phyloP scores from a whole-genome alignment of 2,329 filamentous ascomycete species.

The Gnomoniopsis smithogilvyi region DNA sequence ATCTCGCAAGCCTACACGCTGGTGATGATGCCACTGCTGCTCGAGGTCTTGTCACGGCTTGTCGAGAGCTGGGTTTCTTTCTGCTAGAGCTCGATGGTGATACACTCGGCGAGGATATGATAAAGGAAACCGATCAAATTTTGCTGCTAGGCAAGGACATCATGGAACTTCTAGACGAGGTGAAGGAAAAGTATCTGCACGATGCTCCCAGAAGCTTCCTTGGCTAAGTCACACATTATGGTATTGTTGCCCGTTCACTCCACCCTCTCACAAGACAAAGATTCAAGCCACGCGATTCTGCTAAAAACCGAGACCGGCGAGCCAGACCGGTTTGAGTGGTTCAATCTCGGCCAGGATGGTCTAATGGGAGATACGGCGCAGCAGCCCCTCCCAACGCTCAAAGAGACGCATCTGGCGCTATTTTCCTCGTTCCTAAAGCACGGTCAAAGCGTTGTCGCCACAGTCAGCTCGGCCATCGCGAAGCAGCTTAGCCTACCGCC shows the following conservation, averaged over 20 bases:
- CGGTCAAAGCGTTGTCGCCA: slow-evolving; percentile 18
- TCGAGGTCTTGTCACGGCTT: not conserved
- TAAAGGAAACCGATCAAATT: not conserved
- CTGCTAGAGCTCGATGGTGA: slow-evolving; percentile 18
- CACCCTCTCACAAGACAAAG: not conserved
- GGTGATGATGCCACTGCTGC: slow-evolving; percentile 6
- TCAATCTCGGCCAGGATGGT: slow-evolving; percentile 29
- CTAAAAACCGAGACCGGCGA: slow-evolving; percentile 22
- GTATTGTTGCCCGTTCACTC: too few relatives aligned
- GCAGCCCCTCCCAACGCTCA: slow-evolving; percentile 15
- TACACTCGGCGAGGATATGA: not conserved
- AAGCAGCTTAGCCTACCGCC: slow-evolving; percentile 24
- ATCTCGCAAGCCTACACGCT: slow-evolving; percentile 5
- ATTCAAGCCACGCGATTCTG: slow-evolving; percentile 18
- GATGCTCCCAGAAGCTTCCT: slow-evolving; percentile 5
- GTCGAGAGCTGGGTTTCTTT: slow-evolving; percentile 21
- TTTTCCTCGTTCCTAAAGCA: slow-evolving; percentile 17
- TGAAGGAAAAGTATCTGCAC: not conserved
- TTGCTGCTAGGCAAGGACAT: not conserved
- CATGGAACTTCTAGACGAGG: not conserved
- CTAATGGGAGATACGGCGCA: slow-evolving; percentile 23
- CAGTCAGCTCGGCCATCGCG: slow-evolving; percentile 23
- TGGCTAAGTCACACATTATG: not conserved
- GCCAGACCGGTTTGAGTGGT: slow-evolving; percentile 27
- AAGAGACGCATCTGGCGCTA: slow-evolving; percentile 8